phyloP scores from a whole-genome alignment of 345 rosid genomes.

The Reutealis trisperma region DNA sequence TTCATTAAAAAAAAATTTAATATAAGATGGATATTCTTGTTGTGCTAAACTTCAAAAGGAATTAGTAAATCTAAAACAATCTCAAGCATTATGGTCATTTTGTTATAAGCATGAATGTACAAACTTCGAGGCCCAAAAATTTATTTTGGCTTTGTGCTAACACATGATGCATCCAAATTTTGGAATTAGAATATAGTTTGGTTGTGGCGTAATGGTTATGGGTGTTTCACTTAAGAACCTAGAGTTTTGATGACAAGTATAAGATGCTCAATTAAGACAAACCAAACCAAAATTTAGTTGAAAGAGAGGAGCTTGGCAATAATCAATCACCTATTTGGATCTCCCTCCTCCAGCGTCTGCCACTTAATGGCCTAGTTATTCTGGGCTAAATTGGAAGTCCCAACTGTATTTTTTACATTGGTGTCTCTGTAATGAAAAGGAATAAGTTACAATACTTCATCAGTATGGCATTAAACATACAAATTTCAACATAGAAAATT shows the following conservation, averaged over 20 bases:
- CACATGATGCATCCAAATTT: no score
- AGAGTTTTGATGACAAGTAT: constrained; percentile 15
- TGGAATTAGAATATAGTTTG: no score
- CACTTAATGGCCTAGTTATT: constrained; percentile 93
- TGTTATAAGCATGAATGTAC: no score
- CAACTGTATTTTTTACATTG: constrained; percentile 32
- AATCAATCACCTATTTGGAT: constrained; percentile 68
- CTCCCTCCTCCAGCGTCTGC: constrained; percentile 92
- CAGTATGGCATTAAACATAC: background rate
- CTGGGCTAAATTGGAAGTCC: constrained; percentile 59
- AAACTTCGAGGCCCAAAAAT: no score
- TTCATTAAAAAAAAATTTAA: no score
- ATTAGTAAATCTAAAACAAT: no score
- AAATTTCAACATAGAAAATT: background rate
- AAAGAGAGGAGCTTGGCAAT: background rate
- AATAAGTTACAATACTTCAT: no score
- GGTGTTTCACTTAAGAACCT: constrained; percentile 85
- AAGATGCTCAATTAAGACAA: background rate
- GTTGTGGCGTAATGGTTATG: constrained; percentile 71
- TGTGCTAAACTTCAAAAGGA: no score
- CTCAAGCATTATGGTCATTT: no score
- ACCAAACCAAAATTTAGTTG: background rate
- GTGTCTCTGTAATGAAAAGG: constrained; percentile 40
- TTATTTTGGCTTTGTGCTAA: no score
- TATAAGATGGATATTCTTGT: no score